These are phyloP conservation scores for Ambrosiella beaveri DNA, from an alignment of 2,329 filamentous ascomycete species.

Conservation along the genomic window DNA sequence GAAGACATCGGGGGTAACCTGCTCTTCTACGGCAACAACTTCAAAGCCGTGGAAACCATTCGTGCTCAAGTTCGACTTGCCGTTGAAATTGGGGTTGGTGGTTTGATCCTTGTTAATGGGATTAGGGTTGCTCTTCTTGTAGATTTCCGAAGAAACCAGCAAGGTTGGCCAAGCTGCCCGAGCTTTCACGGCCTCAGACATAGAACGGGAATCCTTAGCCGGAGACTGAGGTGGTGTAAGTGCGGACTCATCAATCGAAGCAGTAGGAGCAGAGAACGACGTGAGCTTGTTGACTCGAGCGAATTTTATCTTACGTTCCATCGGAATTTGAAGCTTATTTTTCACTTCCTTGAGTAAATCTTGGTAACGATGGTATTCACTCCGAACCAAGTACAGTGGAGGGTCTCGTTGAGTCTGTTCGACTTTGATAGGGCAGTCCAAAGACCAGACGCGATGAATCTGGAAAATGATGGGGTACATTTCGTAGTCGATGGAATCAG, in stretches of 20 bases:
- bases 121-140: slow-evolving; percentile 12
- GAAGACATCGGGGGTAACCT: slow-evolving; percentile 40
- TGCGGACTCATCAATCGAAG: not conserved
- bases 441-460: slow-evolving; percentile 59
- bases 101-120: slow-evolving; percentile 42
- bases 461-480: slow-evolving; percentile 71
- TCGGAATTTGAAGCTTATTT: slow-evolving; percentile 45
- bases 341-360: slow-evolving; percentile 66
- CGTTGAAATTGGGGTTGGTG: slow-evolving; percentile 59
- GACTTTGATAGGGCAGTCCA: slow-evolving; percentile 36
- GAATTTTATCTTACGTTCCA: slow-evolving; percentile 56
- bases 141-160: slow-evolving; percentile 4
- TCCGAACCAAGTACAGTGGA: slow-evolving; percentile 51
- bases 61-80: slow-evolving; percentile 45
- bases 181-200: slow-evolving; percentile 23
- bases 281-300: slow-evolving; percentile 43
- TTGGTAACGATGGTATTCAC: slow-evolving; percentile 50
- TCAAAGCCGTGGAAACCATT: slow-evolving; percentile 55
- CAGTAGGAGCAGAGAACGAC: slow-evolving; percentile 17
- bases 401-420: slow-evolving; percentile 43
- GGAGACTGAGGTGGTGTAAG: slow-evolving; percentile 26
- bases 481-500: slow-evolving; percentile 50
- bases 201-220: slow-evolving; percentile 19
- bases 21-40: slow-evolving; percentile 70
- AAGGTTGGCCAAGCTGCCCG: slow-evolving; percentile 6